Conservation (phyloP, 805 yeast species). For the Saccharomycopsis amapae region DNA sequence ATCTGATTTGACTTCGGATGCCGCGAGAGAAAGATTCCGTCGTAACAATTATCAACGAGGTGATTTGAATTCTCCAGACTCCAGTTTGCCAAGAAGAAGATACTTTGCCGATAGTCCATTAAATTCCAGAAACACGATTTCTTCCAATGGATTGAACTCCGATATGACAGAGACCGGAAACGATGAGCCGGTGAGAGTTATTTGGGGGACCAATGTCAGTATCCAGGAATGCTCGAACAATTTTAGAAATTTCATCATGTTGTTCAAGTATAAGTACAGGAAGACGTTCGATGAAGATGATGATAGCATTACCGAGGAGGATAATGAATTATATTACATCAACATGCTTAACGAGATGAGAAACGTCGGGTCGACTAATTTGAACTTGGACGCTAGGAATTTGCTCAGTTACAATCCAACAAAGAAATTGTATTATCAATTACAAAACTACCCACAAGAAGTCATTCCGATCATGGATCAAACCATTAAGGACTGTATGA, state of each 20-base stretch:
- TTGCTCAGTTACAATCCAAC: constrained; percentile 70
- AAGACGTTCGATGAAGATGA: constrained; percentile 40
- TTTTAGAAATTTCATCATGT: constrained; percentile 77
- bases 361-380: constrained; percentile 68
- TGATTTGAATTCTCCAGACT: constrained; percentile 66
- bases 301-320: constrained; percentile 38
- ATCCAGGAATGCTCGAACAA: constrained; percentile 78
- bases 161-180: constrained; percentile 29
- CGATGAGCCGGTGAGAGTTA: constrained; percentile 79
- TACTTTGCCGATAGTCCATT: constrained; percentile 34
- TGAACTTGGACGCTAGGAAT: constrained; percentile 80
- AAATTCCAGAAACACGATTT: not conserved
- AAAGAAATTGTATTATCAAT: constrained; percentile 72
- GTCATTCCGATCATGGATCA: constrained; percentile 98
- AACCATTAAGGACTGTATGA: constrained; percentile 82
- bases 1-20: constrained; percentile 35
- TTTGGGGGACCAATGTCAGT: constrained; percentile 98
- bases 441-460: constrained; percentile 92
- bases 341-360: constrained; percentile 68
- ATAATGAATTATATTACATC: constrained; percentile 68
- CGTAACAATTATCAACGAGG: constrained; percentile 55
- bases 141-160: constrained; percentile 20
- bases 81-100: constrained; percentile 56
- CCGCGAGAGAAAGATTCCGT: constrained; percentile 29
- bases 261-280: constrained; percentile 73